These are phyloP conservation scores for Neoascochyta sp. DNA, from an alignment of 2,329 filamentous ascomycete species.

Conservation along the genomic window DNA sequence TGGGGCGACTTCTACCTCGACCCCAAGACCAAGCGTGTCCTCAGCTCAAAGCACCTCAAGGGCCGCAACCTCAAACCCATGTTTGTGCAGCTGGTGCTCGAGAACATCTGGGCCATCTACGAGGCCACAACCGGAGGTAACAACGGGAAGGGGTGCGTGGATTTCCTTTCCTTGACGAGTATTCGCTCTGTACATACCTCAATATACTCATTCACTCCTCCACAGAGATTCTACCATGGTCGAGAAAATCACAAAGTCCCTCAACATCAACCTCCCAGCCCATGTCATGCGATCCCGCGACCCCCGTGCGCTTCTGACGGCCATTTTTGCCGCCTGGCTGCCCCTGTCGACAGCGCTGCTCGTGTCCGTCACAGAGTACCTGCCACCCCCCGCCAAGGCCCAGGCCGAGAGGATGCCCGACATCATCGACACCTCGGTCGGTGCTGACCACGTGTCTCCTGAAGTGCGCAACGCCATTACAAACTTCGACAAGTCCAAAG, in stretches of 20 bases:
- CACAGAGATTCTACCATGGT: slow-evolving; percentile 69
- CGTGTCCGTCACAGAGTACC: slow-evolving; percentile 88
- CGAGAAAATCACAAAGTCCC: slow-evolving; percentile 92
- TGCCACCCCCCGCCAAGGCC: slow-evolving; percentile 77
- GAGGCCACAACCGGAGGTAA: slow-evolving; percentile 81
- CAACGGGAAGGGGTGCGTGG: slow-evolving; percentile 70
- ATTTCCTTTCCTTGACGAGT: slow-evolving; percentile 38
- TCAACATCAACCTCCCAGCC: slow-evolving; percentile 78
- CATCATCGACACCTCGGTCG: slow-evolving; percentile 76
- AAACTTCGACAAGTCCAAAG: slow-evolving; percentile 65
- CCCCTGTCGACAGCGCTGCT: slow-evolving; percentile 88
- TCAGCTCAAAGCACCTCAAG: slow-evolving; percentile 88
- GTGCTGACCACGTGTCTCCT: slow-evolving; percentile 65
- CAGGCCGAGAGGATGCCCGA: slow-evolving; percentile 77
- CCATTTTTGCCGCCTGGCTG: slow-evolving; percentile 85
- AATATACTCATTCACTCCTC: slow-evolving; percentile 41
- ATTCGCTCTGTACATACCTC: slow-evolving; percentile 31
- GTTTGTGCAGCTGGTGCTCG: slow-evolving; percentile 94
- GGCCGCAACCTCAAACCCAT: slow-evolving; percentile 89
- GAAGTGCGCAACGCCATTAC: slow-evolving; percentile 76
- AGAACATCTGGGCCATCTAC: slow-evolving; percentile 95
- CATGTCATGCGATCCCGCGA: slow-evolving; percentile 82
- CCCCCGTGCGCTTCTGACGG: slow-evolving; percentile 74
- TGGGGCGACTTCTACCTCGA: slow-evolving; percentile 98
- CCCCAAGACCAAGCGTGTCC: slow-evolving; percentile 90